phyloP scores from a whole-genome alignment of 1,139 yeast genomes.

The Blastobotrys buckinghamii region DNA sequence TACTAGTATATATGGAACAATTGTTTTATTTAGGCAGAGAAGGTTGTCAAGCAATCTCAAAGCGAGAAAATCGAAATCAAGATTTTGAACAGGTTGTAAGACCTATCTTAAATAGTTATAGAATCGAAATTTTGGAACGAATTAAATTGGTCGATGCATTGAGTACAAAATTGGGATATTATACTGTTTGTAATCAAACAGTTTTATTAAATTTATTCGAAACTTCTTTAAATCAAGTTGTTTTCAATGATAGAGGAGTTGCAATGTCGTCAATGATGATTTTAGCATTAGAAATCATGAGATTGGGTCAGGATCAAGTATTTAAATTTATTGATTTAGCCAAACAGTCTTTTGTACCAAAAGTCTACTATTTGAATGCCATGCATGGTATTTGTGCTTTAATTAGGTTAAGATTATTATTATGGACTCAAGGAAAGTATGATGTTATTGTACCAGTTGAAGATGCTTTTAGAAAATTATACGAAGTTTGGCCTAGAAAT shows the following conservation, averaged over 20 bases:
- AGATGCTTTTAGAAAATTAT: conserved; percentile 12
- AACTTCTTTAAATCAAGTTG: conserved; percentile 5
- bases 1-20: conserved; percentile 2
- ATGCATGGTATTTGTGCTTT: conserved; percentile 45
- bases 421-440: conserved; percentile 18
- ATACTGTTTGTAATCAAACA: neutral
- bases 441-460: conserved; percentile 16
- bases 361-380: conserved; percentile 50
- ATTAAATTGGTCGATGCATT: neutral
- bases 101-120: neutral
- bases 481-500: conserved; percentile 14
- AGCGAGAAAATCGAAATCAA: neutral
- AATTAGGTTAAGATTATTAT: conserved; percentile 18
- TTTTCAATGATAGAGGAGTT: neutral
- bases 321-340: neutral
- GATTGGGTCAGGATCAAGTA: neutral
- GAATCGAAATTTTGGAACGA: neutral
- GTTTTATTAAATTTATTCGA: conserved; percentile 5
- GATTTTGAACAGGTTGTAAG: conserved; percentile 1
- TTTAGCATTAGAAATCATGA: neutral
- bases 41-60: neutral
- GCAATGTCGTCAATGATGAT: neutral
- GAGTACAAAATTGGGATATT: neutral
- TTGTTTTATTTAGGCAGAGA: neutral
- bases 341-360: conserved; percentile 32